Conservation (phyloP, 169 alveolate species). For the Babesia ovata region DNA sequence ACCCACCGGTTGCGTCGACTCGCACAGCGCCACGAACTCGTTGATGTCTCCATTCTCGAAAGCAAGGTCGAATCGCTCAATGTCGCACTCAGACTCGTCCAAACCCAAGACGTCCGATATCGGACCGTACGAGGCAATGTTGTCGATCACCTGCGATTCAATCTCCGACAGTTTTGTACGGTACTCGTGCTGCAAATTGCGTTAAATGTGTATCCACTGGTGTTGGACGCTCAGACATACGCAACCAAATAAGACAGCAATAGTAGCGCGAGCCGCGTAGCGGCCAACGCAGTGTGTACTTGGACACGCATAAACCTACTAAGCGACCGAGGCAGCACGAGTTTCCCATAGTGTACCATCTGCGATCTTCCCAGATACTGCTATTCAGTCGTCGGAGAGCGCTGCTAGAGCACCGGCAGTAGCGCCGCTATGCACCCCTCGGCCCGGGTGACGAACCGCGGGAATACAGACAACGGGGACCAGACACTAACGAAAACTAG, state of each 20-base stretch:
- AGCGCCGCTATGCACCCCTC: slow-evolving; percentile 56
- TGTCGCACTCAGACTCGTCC: slow-evolving; percentile 55
- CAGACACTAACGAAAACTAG: no score
- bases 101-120: slow-evolving; percentile 65
- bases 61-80: slow-evolving; percentile 61
- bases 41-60: slow-evolving; percentile 60
- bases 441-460: slow-evolving; percentile 24
- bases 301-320: slow-evolving; percentile 34
- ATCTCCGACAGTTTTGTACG: slow-evolving; percentile 34
- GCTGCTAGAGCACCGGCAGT: background rate
- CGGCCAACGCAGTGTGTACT: background rate
- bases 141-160: slow-evolving; percentile 64
- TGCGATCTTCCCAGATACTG: background rate
- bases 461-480: no score
- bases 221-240: no score
- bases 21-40: slow-evolving; percentile 54
- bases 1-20: slow-evolving; percentile 57
- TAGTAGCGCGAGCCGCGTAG: background rate
- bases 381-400: background rate
- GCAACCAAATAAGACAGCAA: no score
- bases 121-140: slow-evolving; percentile 60
- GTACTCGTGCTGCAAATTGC: slow-evolving; percentile 37
- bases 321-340: slow-evolving; percentile 61
- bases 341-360: slow-evolving; percentile 40
- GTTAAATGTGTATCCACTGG: background rate